A percentile compares a stretch with the other conserved stretches of the same genome.
These are phyloP conservation scores for Beauveria sp. DNA, from an alignment of 2,329 filamentous ascomycete species.

Conservation along the genomic window DNA sequence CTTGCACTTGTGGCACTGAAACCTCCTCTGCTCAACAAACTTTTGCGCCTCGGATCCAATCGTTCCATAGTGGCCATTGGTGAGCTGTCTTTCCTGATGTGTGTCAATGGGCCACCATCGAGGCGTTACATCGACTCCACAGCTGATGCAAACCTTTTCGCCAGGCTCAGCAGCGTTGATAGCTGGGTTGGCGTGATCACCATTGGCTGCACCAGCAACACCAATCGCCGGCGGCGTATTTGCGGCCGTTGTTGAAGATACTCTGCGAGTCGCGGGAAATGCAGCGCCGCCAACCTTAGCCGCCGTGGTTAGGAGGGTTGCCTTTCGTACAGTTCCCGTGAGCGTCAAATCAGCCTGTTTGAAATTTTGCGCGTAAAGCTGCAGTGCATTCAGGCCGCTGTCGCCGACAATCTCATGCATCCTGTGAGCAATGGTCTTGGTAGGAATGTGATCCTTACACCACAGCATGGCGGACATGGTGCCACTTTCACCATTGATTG, in stretches of 20 bases:
- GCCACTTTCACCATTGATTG: constrained; percentile 72
- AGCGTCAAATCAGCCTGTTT: constrained; percentile 90
- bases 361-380: constrained; percentile 80
- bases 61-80: constrained; percentile 42
- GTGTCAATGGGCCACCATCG: constrained; percentile 61
- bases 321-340: constrained; percentile 89
- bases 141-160: constrained; percentile 55
- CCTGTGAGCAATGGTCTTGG: constrained; percentile 65
- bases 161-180: constrained; percentile 28
- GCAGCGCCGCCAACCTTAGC: constrained; percentile 43
- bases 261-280: constrained; percentile 34
- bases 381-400: constrained; percentile 68
- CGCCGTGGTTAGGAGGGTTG: constrained; percentile 64
- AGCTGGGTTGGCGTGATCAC: constrained; percentile 20
- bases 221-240: constrained; percentile 13
- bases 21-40: constrained; percentile 52
- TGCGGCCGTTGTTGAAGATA: constrained; percentile 46
- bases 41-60: constrained; percentile 50
- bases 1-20: constrained; percentile 70
- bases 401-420: constrained; percentile 71
- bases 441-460: constrained; percentile 80
- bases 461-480: constrained; percentile 79
- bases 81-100: constrained; percentile 42
- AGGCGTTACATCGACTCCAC: constrained; percentile 63
- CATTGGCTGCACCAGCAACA: constrained; percentile 9